phyloP scores from a whole-genome alignment of 257 asterid genomes.

The Paulownia fortunei region DNA sequence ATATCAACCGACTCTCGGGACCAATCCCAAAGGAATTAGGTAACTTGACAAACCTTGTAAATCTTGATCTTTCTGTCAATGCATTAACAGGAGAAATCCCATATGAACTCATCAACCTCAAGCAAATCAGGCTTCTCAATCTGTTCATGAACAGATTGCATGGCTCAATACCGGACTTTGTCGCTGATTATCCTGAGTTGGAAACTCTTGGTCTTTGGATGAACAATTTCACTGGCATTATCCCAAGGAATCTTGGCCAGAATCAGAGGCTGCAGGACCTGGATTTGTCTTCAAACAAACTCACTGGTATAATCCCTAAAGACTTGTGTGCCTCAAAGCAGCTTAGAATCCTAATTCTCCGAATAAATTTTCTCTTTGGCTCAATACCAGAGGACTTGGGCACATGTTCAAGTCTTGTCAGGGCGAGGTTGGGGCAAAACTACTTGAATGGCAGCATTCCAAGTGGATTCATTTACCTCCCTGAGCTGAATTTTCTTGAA shows the following conservation, averaged over 20 bases:
- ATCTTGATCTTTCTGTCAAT: constrained; percentile 80
- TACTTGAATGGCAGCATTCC: constrained; percentile 79
- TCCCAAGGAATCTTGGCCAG: constrained; percentile 66
- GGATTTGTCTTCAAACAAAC: constrained; percentile 80
- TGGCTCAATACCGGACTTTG: constrained; percentile 71
- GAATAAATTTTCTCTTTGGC: constrained; percentile 69
- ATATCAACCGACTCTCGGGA: constrained; percentile 61
- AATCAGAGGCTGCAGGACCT: constrained; percentile 59
- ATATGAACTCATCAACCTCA: constrained; percentile 55
- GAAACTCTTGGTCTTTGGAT: constrained; percentile 74
- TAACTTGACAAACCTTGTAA: constrained; percentile 59
- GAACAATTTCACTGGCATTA: constrained; percentile 80
- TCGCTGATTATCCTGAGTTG: constrained; percentile 61
- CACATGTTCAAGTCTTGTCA: constrained; percentile 63
- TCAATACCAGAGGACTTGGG: constrained; percentile 67
- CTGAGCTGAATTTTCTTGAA: constrained; percentile 68
- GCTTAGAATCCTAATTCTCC: constrained; percentile 63
- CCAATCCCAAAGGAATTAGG: constrained; percentile 68
- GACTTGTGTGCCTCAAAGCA: constrained; percentile 59
- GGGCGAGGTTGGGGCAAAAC: constrained; percentile 77
- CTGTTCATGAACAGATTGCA: constrained; percentile 74
- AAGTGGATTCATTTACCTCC: constrained; percentile 68
- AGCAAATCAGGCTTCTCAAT: constrained; percentile 56
- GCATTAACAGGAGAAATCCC: constrained; percentile 74
- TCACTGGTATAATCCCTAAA: constrained; percentile 73